Evolutionary conservation across 805 yeast species (phyloP), one percentile per base, ranked within the genome.

Genomic region (Yamadazyma philogaea): DNA sequence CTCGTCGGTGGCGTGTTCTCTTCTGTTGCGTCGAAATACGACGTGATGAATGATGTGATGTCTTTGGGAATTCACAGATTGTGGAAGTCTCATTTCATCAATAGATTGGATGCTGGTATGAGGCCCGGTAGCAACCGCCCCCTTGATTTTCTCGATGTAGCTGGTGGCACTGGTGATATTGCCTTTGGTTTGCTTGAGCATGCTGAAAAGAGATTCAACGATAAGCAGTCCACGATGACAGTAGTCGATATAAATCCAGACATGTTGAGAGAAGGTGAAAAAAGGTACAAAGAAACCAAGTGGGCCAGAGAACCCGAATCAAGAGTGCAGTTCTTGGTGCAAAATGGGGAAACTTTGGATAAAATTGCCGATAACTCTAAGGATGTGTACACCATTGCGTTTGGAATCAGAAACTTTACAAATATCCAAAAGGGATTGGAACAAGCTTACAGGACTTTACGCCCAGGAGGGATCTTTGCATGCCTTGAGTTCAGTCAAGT

Each of bases 111-210:
- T 59, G 95, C 97, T 34, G 99, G 99, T 26, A 81, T 80, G 71
- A 78, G 98, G 58, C 91, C 96, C 4, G 95, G 91, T 35, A 77
- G 80, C 11, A 61, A 69, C 11, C 78, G 82, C 50, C 96, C 96
- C 3, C 70, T 93, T 54, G 79, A 82, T 45, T 91, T 93, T 57
- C 74, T 93, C 49, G 99, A 93, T 64, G 98, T 93, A 44, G 99
- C 99, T 20, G 99, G 99, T 46, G 99, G 99, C 18, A 88, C 98
- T 8, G 99, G 99, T 36, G 99, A 93, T 59, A 91, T 93, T 64
- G 99, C 99, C 1, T 88, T 88, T 66, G 95, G 99, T 2, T 75
- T 93, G 49, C 72, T 93, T 48, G 96, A 89, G 56, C 96, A 93
- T 64, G 98, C 98, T 7, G 81, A 83, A 49, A 65, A 72, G 30